Base-by-base conservation (phyloP, 805 yeast genomes). In the Metschnikowia reukaufii region DNA sequence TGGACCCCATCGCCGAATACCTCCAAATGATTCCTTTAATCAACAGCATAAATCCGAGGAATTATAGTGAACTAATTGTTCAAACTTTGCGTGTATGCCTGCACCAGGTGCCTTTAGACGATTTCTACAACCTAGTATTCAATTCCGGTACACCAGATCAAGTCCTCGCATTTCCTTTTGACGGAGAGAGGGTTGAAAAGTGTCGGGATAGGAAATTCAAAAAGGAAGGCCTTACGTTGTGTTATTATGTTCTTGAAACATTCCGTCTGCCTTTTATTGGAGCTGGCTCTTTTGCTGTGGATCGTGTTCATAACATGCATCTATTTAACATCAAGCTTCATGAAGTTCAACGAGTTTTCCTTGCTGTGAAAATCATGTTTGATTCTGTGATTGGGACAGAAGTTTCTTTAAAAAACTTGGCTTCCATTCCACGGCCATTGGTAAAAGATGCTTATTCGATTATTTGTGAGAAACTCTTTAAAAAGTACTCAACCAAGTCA, bases 391-490 rank as follows among this genome's bases (percentile, higher is more conserved):
- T 16, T 8, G 31, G 16, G 15, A n/a, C 7, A 7, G 18, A 12
- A 12, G 41, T 9, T 7, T 9, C 37, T 16, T 34, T 18, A 9
- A 10, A 9, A 9, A 4, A 34, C 10, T 25, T 20, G 16, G 6
- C 33, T 6, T 12, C 20, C 2, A 13, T 27, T 15, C 41, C 33
- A 6, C 41, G 33, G 4, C 33, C 67, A 23, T 66, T 73, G 15
- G 67, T 72, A 31, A 70, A 70, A 52, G 70, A 71, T 35, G 64
- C 73, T 6, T 72, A 72, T 54, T 70, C 60, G 44, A 68, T 70
- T 16, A 51, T 72, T 23, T 70, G 76, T 58, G 76, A 72, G 45
- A 66, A 64, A 50, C 62, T 72, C 40, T 65, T 70, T 20, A 45
- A 54, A 10, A 60, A 57, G 30, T 69, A 71, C 50, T 74, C 76